Conservation (phyloP, 768 basidiomycete genomes). For the Saitozyma podzolica region DNA sequence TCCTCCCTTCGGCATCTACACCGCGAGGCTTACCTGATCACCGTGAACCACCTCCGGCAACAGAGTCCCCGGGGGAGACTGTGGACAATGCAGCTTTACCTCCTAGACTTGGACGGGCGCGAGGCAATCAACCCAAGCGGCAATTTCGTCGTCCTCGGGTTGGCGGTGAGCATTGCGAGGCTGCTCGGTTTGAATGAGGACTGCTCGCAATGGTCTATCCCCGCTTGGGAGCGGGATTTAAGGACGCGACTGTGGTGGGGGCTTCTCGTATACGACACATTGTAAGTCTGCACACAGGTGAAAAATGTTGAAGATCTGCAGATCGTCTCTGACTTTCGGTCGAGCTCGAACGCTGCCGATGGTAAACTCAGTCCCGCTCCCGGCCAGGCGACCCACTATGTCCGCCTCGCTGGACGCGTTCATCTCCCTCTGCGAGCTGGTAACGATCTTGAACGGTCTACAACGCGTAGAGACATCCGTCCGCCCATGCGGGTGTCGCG, state of each 20-base stretch:
- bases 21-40: neutral
- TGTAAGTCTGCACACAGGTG: neutral
- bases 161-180: conserved; percentile 4
- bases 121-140: conserved; percentile 1
- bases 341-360: neutral
- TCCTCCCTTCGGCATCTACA: no score
- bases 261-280: neutral
- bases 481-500: no score
- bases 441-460: no score
- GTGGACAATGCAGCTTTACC: conserved; percentile 2
- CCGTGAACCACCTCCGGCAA: neutral
- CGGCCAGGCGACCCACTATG: neutral
- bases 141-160: conserved; percentile 3
- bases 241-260: conserved; percentile 1
- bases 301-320: no score
- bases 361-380: neutral
- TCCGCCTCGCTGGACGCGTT: conserved; percentile 1
- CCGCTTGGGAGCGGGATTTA: neutral
- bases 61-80: neutral
- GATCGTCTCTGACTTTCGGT: neutral
- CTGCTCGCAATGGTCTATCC: neutral
- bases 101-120: neutral
- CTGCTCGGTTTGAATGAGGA: conserved; percentile 2
- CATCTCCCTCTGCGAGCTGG: neutral
- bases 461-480: no score